Percentiles rank a stretch among this genome's conserved stretches.
Evolutionary conservation across 805 yeast species (phyloP).

Genomic region (Candida oleophila): DNA sequence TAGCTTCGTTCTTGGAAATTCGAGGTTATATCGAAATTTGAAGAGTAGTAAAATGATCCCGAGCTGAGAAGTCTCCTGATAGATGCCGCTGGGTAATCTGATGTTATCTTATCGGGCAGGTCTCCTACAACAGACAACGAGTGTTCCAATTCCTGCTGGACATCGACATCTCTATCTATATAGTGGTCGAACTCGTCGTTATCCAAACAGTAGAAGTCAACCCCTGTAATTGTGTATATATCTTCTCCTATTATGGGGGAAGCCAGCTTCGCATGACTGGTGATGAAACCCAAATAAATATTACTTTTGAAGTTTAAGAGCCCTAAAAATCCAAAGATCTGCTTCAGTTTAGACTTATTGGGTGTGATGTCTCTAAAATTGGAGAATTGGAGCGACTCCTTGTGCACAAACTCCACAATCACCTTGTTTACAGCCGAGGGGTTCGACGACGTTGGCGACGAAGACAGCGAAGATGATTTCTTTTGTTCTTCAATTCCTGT

Average conservation of each 20-base stretch:
- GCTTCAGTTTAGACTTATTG: constrained; percentile 18
- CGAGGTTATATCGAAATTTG: constrained; percentile 45
- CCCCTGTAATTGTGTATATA: constrained; percentile 54
- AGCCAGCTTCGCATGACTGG: constrained; percentile 55
- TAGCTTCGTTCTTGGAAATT: constrained; percentile 46
- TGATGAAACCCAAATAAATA: constrained; percentile 58
- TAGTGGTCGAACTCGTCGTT: constrained; percentile 52
- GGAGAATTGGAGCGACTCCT: constrained; percentile 33
- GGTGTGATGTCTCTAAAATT: constrained; percentile 46
- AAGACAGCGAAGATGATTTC: not conserved
- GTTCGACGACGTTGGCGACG: constrained; percentile 8
- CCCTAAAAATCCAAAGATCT: constrained; percentile 61
- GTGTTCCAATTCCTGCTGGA: not conserved
- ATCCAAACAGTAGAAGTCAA: constrained; percentile 64
- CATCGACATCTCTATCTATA: constrained; percentile 16
- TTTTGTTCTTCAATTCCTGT: constrained; percentile 2
- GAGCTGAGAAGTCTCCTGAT: constrained; percentile 43
- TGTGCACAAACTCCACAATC: constrained; percentile 53
- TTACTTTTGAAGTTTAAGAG: constrained; percentile 52
- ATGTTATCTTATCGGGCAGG: constrained; percentile 15
- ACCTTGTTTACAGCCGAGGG: constrained; percentile 22
- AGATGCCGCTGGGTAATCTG: constrained; percentile 42
- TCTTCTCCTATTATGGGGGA: constrained; percentile 55
- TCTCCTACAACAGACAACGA: not conserved
- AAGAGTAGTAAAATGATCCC: constrained; percentile 50